These are phyloP conservation scores for Umbilicaria muhlenbergii DNA, from an alignment of 495 filamentous ascomycete species.

Conservation along the genomic window DNA sequence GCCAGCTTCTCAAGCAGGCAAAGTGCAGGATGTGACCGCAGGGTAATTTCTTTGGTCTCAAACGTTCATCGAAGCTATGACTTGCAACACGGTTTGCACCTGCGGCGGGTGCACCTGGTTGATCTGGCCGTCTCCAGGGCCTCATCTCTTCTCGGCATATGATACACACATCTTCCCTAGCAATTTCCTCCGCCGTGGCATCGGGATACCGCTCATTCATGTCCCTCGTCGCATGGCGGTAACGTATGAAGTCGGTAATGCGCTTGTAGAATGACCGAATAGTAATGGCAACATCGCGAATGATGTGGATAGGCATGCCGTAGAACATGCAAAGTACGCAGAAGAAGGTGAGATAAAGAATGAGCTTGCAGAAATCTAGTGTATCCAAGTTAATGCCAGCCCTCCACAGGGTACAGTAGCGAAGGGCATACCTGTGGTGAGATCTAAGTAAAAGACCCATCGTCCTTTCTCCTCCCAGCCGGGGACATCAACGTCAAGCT, in stretches of 20 bases:
- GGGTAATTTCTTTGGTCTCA: conserved; percentile 84
- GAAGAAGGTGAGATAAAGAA: conserved; percentile 85
- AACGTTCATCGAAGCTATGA: conserved; percentile 52
- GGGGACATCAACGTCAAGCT: conserved; percentile 82
- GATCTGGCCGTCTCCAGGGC: conserved; percentile 36
- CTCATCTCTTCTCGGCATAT: conserved; percentile 96
- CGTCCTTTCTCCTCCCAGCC: conserved; percentile 96
- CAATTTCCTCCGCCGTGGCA: conserved; percentile 74
- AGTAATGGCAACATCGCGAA: conserved; percentile 88
- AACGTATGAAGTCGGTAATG: conserved; percentile 72
- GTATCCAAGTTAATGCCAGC: conserved; percentile 12
- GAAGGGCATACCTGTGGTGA: conserved; percentile 49
- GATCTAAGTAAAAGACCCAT: conserved; percentile 80
- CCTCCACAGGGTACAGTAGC: background rate
- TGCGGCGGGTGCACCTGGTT: conserved; percentile 11
- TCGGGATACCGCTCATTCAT: conserved; percentile 90
- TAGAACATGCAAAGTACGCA: conserved; percentile 84
- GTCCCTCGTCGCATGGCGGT: conserved; percentile 73
- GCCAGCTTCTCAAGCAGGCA: conserved; percentile 85
- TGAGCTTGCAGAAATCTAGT: conserved; percentile 75
- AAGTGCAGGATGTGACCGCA: conserved; percentile 94
- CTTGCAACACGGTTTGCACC: conserved; percentile 20
- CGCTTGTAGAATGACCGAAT: conserved; percentile 79
- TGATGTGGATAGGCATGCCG: conserved; percentile 88
- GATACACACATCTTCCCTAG: conserved; percentile 82